Evolutionary conservation across 208 protist genomes (phyloP).

Genomic region (Trypanosoma congolense): DNA sequence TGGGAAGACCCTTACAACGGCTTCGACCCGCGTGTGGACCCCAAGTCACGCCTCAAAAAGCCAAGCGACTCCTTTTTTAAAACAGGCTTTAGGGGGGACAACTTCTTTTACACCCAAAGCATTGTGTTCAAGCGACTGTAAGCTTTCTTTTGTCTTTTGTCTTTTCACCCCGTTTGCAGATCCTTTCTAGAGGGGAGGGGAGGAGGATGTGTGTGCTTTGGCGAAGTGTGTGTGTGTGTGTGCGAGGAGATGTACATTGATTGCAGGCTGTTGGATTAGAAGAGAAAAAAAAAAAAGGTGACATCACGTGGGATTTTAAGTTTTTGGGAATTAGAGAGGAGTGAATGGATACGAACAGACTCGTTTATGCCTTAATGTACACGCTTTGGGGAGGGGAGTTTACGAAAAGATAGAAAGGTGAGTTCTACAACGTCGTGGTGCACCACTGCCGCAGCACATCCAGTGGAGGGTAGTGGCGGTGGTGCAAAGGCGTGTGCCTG

Average conservation of each 20-base stretch:
- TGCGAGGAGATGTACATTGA: too few relatives aligned
- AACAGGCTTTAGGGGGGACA: conserved; percentile 50
- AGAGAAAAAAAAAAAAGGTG: background rate
- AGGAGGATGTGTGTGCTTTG: background rate
- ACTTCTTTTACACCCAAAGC: conserved; percentile 87
- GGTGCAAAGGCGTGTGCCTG: too few relatives aligned
- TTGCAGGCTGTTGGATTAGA: background rate
- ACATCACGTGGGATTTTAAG: too few relatives aligned
- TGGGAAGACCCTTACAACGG: conserved; percentile 82
- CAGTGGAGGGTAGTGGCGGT: too few relatives aligned
- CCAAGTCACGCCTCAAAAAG: conserved; percentile 74
- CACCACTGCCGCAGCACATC: too few relatives aligned
- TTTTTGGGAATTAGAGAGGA: too few relatives aligned
- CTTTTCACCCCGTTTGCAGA: background rate
- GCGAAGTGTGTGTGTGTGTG: background rate
- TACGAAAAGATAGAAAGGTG: too few relatives aligned
- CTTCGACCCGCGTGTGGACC: conserved; percentile 72
- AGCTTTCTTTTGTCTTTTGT: background rate
- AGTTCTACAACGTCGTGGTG: too few relatives aligned
- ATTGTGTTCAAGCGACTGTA: conserved; percentile 84
- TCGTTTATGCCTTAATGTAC: too few relatives aligned
- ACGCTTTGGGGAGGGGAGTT: too few relatives aligned
- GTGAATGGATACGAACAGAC: too few relatives aligned
- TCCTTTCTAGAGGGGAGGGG: background rate
- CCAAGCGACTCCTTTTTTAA: conserved; percentile 56